Evolutionary conservation across 495 filamentous ascomycete species (phyloP).

Genomic region (Neurospora sp.): DNA sequence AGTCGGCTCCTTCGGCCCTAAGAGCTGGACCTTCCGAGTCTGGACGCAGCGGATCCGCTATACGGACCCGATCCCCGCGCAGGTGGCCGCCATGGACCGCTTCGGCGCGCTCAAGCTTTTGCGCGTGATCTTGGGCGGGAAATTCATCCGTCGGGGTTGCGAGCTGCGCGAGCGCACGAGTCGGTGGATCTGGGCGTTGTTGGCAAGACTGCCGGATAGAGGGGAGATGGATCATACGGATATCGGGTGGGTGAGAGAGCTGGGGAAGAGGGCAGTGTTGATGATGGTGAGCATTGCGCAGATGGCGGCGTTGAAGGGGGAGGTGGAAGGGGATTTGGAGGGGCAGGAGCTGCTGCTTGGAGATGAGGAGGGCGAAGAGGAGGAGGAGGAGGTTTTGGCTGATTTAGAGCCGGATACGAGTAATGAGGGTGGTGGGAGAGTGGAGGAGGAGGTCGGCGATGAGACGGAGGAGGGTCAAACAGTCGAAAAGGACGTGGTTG

Average conservation of each 20-base stretch:
- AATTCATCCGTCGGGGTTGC: constrained; percentile 36
- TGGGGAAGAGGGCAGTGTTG: constrained; percentile 49
- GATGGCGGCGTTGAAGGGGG: constrained; percentile 29
- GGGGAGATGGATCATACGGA: constrained; percentile 49
- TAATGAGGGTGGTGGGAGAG: constrained; percentile 11
- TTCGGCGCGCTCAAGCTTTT: constrained; percentile 48
- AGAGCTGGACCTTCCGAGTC: constrained; percentile 37
- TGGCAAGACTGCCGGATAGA: constrained; percentile 46
- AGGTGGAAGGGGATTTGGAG: constrained; percentile 22
- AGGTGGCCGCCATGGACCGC: constrained; percentile 60
- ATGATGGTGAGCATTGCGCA: constrained; percentile 43
- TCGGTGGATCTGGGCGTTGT: constrained; percentile 53
- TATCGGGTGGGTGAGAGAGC: constrained; percentile 46
- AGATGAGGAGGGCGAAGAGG: constrained; percentile 21
- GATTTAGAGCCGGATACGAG: constrained; percentile 10
- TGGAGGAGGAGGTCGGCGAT: constrained; percentile 5
- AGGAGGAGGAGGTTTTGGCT: constrained; percentile 19
- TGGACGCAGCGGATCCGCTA: constrained; percentile 38
- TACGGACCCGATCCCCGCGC: constrained; percentile 54
- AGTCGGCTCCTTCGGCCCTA: constrained; percentile 35
- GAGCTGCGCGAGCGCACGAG: constrained; percentile 39
- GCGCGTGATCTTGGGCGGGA: constrained; percentile 31
- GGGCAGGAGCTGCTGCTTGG: constrained; percentile 8
- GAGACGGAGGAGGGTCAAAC: background rate
- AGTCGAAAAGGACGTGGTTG: background rate